Evolutionary conservation across 805 yeast genomes (phyloP).

Genomic region (Candida manassasensis): DNA sequence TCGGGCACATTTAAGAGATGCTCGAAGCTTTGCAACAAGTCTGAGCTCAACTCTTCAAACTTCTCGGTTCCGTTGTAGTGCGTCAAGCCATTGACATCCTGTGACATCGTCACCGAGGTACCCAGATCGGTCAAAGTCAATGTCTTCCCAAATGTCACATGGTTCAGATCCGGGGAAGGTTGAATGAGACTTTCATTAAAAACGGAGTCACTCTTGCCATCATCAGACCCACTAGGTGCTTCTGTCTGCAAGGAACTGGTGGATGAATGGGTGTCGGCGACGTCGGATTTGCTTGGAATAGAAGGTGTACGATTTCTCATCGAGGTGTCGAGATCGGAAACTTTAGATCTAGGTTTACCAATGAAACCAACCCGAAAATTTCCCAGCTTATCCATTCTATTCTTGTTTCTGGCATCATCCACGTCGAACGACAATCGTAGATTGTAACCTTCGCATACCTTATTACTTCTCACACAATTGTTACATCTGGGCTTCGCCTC

Average conservation of each 20-base stretch:
- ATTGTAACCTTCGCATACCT: conserved; percentile 49
- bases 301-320: too few relatives aligned
- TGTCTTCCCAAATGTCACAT: too few relatives aligned
- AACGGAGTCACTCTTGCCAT: too few relatives aligned
- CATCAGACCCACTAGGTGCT: too few relatives aligned
- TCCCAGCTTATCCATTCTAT: conserved; percentile 4
- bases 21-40: conserved; percentile 23
- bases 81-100: background rate
- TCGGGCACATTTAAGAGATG: conserved; percentile 12
- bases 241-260: too few relatives aligned
- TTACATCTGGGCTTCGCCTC: conserved; percentile 49
- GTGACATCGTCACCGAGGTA: too few relatives aligned
- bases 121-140: too few relatives aligned
- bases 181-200: too few relatives aligned
- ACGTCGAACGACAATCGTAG: conserved; percentile 46
- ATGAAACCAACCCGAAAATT: conserved; percentile 2
- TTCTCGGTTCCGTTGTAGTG: background rate
- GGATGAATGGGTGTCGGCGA: too few relatives aligned
- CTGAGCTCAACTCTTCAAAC: conserved; percentile 19
- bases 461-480: conserved; percentile 42
- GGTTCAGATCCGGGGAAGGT: too few relatives aligned
- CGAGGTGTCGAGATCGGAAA: too few relatives aligned
- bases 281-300: too few relatives aligned
- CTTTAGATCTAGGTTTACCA: conserved; percentile 7
- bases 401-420: conserved; percentile 26